Conservation (phyloP, 2,329 filamentous ascomycete genomes). For the Metarhizium sp. region DNA sequence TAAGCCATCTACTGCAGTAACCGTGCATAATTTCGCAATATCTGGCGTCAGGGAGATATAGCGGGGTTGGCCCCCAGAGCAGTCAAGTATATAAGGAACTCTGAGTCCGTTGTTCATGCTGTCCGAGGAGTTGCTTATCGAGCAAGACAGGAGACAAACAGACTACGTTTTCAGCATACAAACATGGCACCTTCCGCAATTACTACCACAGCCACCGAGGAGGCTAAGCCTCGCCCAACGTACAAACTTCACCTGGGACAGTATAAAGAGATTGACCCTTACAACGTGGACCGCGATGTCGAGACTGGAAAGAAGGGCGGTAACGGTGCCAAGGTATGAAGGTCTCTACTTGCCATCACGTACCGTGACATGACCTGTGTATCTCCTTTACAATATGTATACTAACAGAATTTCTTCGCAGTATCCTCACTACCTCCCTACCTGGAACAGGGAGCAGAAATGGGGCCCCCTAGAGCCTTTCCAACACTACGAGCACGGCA, state of each 20-base stretch:
- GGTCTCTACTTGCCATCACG: too few relatives aligned
- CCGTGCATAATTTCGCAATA: slow-evolving; percentile 1
- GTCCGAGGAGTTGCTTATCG: neutral
- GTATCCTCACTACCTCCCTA: slow-evolving; percentile 66
- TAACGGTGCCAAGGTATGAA: slow-evolving; percentile 18
- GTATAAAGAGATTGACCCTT: slow-evolving; percentile 22
- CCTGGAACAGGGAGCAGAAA: slow-evolving; percentile 55
- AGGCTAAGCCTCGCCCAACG: slow-evolving; percentile 2
- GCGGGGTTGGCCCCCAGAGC: neutral
- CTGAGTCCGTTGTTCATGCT: neutral
- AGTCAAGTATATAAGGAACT: neutral
- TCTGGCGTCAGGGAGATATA: slow-evolving; percentile 1
- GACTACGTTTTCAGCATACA: neutral
- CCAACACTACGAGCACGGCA: slow-evolving; percentile 65
- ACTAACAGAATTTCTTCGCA: slow-evolving; percentile 14
- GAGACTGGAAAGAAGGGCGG: slow-evolving; percentile 19
- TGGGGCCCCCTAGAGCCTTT: slow-evolving; percentile 61
- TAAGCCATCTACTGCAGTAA: neutral
- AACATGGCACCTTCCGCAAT: slow-evolving; percentile 16
- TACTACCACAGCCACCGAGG: slow-evolving; percentile 6
- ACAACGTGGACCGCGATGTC: slow-evolving; percentile 15
- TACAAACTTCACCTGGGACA: slow-evolving; percentile 18
- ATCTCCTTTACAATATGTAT: neutral
- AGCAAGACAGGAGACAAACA: neutral
- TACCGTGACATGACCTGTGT: too few relatives aligned